Conservation (phyloP, 2,329 filamentous ascomycete species). For the Aurifilum marmelostoma region DNA sequence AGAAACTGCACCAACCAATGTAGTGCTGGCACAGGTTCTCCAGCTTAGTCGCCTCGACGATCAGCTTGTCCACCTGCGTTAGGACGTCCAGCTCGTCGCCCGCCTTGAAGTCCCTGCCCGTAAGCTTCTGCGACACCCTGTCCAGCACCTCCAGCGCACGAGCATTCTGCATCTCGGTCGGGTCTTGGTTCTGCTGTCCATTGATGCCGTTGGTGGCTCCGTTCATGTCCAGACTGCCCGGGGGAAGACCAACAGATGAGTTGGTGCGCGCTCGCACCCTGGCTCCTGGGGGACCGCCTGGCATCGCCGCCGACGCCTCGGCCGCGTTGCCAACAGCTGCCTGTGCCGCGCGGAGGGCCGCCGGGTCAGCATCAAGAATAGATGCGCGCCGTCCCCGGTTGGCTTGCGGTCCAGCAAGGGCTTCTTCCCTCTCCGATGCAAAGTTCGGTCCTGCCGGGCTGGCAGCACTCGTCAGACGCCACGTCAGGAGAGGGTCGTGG, state of each 20-base stretch:
- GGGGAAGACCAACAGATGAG: constrained; percentile 50
- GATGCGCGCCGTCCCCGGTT: constrained; percentile 67
- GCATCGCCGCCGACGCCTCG: constrained; percentile 38
- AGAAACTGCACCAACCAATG: constrained; percentile 99
- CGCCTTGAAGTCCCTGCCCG: constrained; percentile 87
- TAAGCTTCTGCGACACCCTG: constrained; percentile 93
- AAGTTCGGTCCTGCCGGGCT: constrained; percentile 71
- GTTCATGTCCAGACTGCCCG: constrained; percentile 35
- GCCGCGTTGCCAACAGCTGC: constrained; percentile 36
- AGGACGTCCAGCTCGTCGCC: constrained; percentile 83
- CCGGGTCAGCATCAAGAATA: constrained; percentile 68
- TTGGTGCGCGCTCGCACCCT: constrained; percentile 63
- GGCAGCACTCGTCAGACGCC: constrained; percentile 75
- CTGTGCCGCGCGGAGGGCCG: constrained; percentile 58
- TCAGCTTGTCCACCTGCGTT: constrained; percentile 90
- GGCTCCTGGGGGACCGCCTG: constrained; percentile 51
- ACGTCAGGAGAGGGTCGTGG: constrained; percentile 97
- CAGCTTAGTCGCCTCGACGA: constrained; percentile 92
- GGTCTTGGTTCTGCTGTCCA: constrained; percentile 46
- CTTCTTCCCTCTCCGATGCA: constrained; percentile 61
- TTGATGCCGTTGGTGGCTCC: constrained; percentile 29
- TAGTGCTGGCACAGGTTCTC: constrained; percentile 99
- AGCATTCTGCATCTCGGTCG: constrained; percentile 85
- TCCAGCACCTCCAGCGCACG: constrained; percentile 88
- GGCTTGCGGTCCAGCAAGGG: constrained; percentile 51